Evolutionary conservation across 1,284 basidiomycete genomes (phyloP).

Genomic region (Boletus semigastroideus): DNA sequence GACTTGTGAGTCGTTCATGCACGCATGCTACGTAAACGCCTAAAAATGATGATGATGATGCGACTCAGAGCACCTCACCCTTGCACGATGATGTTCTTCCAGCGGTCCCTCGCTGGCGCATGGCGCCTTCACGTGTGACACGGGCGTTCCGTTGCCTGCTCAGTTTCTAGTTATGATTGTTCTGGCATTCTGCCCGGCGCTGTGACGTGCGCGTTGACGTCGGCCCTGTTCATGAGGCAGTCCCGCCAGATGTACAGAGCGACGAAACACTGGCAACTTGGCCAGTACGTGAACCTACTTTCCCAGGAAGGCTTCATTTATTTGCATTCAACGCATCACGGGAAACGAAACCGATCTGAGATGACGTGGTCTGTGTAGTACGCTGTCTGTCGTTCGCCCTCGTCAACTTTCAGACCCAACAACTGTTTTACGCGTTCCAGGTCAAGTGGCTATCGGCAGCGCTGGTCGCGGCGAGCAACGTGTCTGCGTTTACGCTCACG

Average conservation of each 20-base stretch:
- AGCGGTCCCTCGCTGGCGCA: no score
- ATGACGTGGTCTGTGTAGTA: background rate
- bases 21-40: background rate
- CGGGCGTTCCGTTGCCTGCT: background rate
- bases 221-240: background rate
- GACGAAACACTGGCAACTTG: constrained; percentile 1
- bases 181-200: background rate
- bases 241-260: constrained; percentile 4
- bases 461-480: background rate
- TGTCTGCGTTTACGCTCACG: background rate
- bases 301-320: background rate
- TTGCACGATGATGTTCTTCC: background rate
- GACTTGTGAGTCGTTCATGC: no score
- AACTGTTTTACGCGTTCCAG: background rate
- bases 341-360: no score
- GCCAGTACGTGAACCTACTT: background rate
- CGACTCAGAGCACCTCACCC: background rate
- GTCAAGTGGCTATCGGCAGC: background rate
- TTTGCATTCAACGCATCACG: background rate
- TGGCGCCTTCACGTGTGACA: background rate
- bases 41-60: no score
- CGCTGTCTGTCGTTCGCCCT: background rate
- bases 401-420: background rate
- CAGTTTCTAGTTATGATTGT: background rate
- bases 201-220: background rate